Evolutionary conservation across 2,329 filamentous ascomycete species (phyloP).

Genomic region (Akanthomyces uredinophilus): DNA sequence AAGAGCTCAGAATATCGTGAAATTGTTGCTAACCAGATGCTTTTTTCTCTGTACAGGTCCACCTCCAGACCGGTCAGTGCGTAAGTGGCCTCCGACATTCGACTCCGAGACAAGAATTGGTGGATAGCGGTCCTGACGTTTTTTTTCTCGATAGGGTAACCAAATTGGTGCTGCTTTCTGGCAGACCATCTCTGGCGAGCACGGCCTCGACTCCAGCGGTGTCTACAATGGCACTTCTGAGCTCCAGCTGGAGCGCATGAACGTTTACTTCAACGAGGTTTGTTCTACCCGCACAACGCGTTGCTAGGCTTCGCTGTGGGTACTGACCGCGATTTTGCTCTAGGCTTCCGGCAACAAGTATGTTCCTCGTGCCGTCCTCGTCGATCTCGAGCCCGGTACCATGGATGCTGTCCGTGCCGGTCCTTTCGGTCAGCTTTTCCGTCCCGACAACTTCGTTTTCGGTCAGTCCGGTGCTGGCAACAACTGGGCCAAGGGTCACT

Average conservation of each 20-base stretch:
- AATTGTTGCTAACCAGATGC: constrained; percentile 47
- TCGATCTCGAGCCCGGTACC: constrained; percentile 98
- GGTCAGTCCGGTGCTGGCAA: constrained; percentile 99
- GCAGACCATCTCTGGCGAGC: constrained; percentile 83
- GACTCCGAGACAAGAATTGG: background rate
- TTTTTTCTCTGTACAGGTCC: constrained; percentile 66
- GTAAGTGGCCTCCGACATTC: constrained; percentile 47
- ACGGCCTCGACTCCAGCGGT: constrained; percentile 95
- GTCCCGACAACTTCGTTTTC: constrained; percentile 99
- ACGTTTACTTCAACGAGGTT: constrained; percentile 92
- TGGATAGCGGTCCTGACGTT: constrained; percentile 32
- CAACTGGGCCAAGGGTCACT: constrained; percentile 99
- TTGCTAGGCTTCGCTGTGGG: constrained; percentile 2
- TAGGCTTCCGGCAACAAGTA: constrained; percentile 98
- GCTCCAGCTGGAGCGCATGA: constrained; percentile 99
- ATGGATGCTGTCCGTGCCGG: constrained; percentile 99
- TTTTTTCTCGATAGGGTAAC: constrained; percentile 69
- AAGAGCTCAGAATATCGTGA: constrained; percentile 9
- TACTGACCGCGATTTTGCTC: constrained; percentile 3
- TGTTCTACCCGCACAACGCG: constrained; percentile 19
- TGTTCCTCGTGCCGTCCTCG: constrained; percentile 96
- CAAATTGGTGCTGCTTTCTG: constrained; percentile 99
- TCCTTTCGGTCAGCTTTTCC: constrained; percentile 98
- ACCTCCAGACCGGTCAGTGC: constrained; percentile 99
- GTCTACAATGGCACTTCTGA: constrained; percentile 99